Percentiles rank a stretch among this genome's conserved stretches.
phyloP scores from a whole-genome alignment of 371 early-diverging fungal species.

The Actinomortierella wolfii region DNA sequence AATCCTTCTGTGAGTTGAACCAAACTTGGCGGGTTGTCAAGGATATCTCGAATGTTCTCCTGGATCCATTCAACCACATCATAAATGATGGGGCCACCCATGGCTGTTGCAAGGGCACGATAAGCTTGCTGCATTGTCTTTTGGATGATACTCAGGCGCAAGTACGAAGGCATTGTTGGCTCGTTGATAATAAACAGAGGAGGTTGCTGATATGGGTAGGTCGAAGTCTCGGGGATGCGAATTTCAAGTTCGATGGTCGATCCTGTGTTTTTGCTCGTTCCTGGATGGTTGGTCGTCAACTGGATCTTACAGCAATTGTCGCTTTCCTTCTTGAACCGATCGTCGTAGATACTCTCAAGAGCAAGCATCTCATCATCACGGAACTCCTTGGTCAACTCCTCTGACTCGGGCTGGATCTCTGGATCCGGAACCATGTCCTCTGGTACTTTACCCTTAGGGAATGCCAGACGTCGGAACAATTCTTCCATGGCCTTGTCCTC shows the following conservation, averaged over 20 bases:
- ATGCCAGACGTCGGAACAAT: slow-evolving; percentile 48
- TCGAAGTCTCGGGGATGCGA: slow-evolving; percentile 55
- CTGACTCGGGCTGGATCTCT: slow-evolving; percentile 46
- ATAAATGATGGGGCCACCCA: slow-evolving; percentile 74
- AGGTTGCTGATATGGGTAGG: slow-evolving; percentile 66
- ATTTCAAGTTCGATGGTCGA: slow-evolving; percentile 54
- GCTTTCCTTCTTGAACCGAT: slow-evolving; percentile 39
- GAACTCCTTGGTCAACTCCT: slow-evolving; percentile 48
- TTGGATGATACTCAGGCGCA: slow-evolving; percentile 68
- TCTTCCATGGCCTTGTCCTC: slow-evolving; percentile 61
- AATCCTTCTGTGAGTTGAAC: slow-evolving; percentile 55
- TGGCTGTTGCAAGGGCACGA: slow-evolving; percentile 43
- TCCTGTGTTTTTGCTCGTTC: slow-evolving; percentile 21
- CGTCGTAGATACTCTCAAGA: slow-evolving; percentile 72
- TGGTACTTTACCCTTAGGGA: slow-evolving; percentile 33
- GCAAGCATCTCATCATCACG: slow-evolving; percentile 61
- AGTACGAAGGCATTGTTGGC: slow-evolving; percentile 69
- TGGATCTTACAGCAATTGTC: slow-evolving; percentile 14
- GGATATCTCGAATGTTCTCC: slow-evolving; percentile 56
- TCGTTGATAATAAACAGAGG: slow-evolving; percentile 70
- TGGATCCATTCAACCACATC: slow-evolving; percentile 73
- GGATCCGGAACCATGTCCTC: slow-evolving; percentile 47
- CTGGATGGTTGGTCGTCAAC: slow-evolving; percentile 28
- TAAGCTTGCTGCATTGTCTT: slow-evolving; percentile 60
- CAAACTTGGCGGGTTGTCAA: slow-evolving; percentile 68